Percentiles rank a stretch among this genome's conserved stretches.
These are phyloP conservation scores for Rhodosporidiobolus odoratus DNA, from an alignment of 768 basidiomycete species.

Conservation along the genomic window DNA sequence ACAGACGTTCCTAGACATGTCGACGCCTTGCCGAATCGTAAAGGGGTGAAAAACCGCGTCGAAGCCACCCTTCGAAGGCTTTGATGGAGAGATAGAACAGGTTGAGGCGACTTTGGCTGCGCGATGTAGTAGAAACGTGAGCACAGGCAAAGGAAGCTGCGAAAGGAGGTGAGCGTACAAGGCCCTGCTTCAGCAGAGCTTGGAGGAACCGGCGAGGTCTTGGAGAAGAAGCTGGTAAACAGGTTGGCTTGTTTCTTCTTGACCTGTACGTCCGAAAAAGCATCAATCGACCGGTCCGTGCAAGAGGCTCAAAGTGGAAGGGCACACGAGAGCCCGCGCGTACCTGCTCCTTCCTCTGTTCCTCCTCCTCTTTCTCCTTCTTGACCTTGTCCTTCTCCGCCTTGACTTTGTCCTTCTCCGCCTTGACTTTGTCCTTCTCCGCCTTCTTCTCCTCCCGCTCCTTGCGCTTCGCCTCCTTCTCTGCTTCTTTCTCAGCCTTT, in stretches of 20 bases:
- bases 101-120: slow-evolving; percentile 8
- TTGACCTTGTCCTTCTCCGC: slow-evolving; percentile 33
- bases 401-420: slow-evolving; percentile 36
- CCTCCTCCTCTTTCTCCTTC: slow-evolving; percentile 48
- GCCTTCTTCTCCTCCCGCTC: slow-evolving; percentile 42
- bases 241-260: slow-evolving; percentile 67
- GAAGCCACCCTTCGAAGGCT: slow-evolving; percentile 48
- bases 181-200: slow-evolving; percentile 12
- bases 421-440: slow-evolving; percentile 59
- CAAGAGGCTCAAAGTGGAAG: neutral
- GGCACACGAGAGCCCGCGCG: too few relatives aligned
- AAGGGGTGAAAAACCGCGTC: slow-evolving; percentile 73
- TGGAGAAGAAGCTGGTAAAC: slow-evolving; percentile 73
- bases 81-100: too few relatives aligned
- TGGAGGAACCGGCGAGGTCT: slow-evolving; percentile 51
- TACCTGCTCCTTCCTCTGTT: slow-evolving; percentile 4
- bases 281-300: neutral
- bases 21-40: slow-evolving; percentile 50
- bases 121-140: neutral
- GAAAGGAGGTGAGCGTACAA: slow-evolving; percentile 37
- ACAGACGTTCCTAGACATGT: slow-evolving; percentile 67
- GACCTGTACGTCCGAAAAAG: slow-evolving; percentile 43
- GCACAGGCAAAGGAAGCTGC: neutral
- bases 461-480: slow-evolving; percentile 33
- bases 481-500: slow-evolving; percentile 35